Evolutionary conservation across 140 eudicot genomes (phyloP), one percentile per base, ranked within the genome.

Genomic region (Artemisia princeps): DNA sequence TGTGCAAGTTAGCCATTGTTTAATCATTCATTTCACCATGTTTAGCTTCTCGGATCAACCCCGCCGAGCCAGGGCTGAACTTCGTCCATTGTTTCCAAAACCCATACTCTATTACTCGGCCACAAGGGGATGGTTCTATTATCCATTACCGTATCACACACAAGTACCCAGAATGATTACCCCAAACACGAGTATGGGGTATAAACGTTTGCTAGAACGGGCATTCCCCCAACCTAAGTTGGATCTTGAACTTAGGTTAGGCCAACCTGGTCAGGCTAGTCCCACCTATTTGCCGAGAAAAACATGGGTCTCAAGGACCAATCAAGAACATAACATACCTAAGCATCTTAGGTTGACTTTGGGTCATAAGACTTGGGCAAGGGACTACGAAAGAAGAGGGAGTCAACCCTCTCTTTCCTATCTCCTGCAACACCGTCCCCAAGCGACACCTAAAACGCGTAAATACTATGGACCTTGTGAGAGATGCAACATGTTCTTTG

Each of bases 391-490:
- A 40, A 58, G 4, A 14, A 24, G 45, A 58, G 64, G 12, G 40
- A n/a, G 11, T 10, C 20, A n/a, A 26, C 69, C 49, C 10, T 14
- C 14, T 28, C 17, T 7, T 24, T 2, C 28, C 60, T 2, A 10
- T 33, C 9, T 33, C 42, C 8, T 33, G 71, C 49, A 6, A 48
- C 22, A 20, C 56, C 44, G 23, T 6, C 26, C 6, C 67, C 67
- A 11, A 12, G 13, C 3, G n/a, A 15, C 16, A 10, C 62, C 33
- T 70, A 10, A 12, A 28, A 61, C 37, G 3, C 63, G 62, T n/a
- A 55, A 55, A 9, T 23, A 10, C 49, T 73, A 73, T 56, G 77
- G 77, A 46, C 77, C 77, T 45, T 73, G 77, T 45, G 26, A 10
- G 12, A 28, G 67, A 55, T 73, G 77, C 57, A 66, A 66, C 58